Conservation (phyloP, 2,329 filamentous ascomycete species). For the Aschersonia sp. region DNA sequence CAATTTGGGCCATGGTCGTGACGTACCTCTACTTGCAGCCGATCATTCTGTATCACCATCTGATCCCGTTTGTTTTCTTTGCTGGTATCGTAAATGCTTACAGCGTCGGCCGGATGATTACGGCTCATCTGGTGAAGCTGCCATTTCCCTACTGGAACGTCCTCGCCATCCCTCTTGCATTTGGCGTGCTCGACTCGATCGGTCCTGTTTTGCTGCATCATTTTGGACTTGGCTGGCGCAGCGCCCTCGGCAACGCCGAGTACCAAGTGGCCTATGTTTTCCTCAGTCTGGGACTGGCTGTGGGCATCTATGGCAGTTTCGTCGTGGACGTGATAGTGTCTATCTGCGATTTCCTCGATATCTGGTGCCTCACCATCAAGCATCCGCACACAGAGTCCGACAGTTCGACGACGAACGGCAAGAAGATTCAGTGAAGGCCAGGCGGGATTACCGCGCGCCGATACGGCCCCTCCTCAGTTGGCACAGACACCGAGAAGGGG, state of each 20-base stretch:
- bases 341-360: slow-evolving; percentile 96
- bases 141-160: slow-evolving; percentile 87
- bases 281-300: slow-evolving; percentile 65
- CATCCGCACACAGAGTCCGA: slow-evolving; percentile 43
- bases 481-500: too few species aligned
- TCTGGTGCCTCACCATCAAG: slow-evolving; percentile 98
- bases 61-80: slow-evolving; percentile 83
- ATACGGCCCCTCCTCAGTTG: too few species aligned
- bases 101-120: slow-evolving; percentile 90
- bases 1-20: slow-evolving; percentile 62
- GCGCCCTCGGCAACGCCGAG: slow-evolving; percentile 56
- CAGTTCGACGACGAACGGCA: slow-evolving; percentile 15
- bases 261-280: slow-evolving; percentile 91
- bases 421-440: slow-evolving; percentile 20
- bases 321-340: slow-evolving; percentile 94
- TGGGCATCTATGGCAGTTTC: slow-evolving; percentile 95
- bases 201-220: slow-evolving; percentile 52
- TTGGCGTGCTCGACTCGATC: slow-evolving; percentile 66
- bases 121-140: slow-evolving; percentile 77
- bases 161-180: slow-evolving; percentile 60
- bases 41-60: slow-evolving; percentile 63
- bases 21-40: slow-evolving; percentile 78
- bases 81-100: slow-evolving; percentile 87
- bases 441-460: not conserved
- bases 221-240: slow-evolving; percentile 59